Conservation (phyloP, 208 protist species). For the Novymonas esmeraldas region DNA sequence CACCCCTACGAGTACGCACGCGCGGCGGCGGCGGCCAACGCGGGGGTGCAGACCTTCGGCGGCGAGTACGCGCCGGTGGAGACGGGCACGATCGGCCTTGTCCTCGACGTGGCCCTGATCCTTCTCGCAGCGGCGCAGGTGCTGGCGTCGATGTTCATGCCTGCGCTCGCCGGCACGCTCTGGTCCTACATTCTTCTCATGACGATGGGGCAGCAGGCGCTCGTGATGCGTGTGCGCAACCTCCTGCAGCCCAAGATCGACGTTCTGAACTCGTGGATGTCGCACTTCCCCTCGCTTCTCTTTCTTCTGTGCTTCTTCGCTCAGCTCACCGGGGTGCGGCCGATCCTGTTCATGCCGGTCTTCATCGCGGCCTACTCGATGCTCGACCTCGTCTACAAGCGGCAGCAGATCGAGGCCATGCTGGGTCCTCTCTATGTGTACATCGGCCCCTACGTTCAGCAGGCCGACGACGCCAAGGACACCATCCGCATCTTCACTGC, state of each 20-base stretch:
- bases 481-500: constrained; percentile 47
- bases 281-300: constrained; percentile 62
- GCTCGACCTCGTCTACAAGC: constrained; percentile 44
- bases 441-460: constrained; percentile 46
- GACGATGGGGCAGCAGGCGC: constrained; percentile 50
- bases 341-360: constrained; percentile 43
- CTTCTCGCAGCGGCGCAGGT: constrained; percentile 19
- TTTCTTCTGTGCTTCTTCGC: constrained; percentile 51
- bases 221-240: constrained; percentile 42
- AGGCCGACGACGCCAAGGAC: constrained; percentile 30
- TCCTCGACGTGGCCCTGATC: constrained; percentile 28
- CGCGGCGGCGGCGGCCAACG: constrained; percentile 34
- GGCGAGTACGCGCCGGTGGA: constrained; percentile 43
- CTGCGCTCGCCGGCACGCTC: constrained; percentile 13
- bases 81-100: constrained; percentile 31
- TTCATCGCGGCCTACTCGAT: constrained; percentile 55
- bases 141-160: constrained; percentile 32
- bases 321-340: constrained; percentile 45
- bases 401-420: constrained; percentile 24
- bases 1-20: constrained; percentile 43
- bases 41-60: constrained; percentile 28
- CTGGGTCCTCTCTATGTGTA: constrained; percentile 38
- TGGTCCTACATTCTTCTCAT: constrained; percentile 48
- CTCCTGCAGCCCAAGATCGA: constrained; percentile 50
- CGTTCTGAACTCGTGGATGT: constrained; percentile 41